Evolutionary conservation across 2,329 filamentous ascomycete species (phyloP), one percentile per base, ranked within the genome.

Genomic region (Periconia sp.): DNA sequence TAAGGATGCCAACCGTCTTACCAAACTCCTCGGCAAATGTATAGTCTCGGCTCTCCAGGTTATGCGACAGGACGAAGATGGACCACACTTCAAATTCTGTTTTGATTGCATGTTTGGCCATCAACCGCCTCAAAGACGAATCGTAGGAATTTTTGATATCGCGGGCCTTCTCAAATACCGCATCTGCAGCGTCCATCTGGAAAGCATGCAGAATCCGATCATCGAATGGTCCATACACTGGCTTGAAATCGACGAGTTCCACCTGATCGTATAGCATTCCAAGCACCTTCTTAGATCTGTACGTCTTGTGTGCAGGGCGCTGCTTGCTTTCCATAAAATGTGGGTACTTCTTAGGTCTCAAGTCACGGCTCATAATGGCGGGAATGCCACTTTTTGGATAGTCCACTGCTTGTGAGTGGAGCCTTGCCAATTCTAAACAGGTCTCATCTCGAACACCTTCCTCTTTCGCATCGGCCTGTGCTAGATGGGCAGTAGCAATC

Each of bases 81-180:
- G 91, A 88, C 86, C 88, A 97, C 11, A 96, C 83, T 72, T 99
- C 94, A 60, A 96, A 97, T 65, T 99, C 94, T 0, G 90, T 96
- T 17, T 78, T 76, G 52, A 97, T 89, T 42, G 89, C 88, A 61
- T 92, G 85, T 64, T 96, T 92, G 1, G 86, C 88, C 85, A 97
- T 92, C 51, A 97, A 80, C 0, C 92, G 84, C 13, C 83, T 84
- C 64, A 97, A 81, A 0, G 85, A 82, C 15, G 82, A 81, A 65
- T 99, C 94, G 60, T 97, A 97, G 30, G 87, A 78, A 0, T 65
- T 68, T 73, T 99, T 99, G 64, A 96, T 76, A 10, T 81, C 76
- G 6, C 79, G 78, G 0, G 88, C 90, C 45, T 79, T 78, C 3
- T 79, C 69, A 15, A 95, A 73, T 0, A 85, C 71, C 0, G 79